phyloP scores from a whole-genome alignment of 805 yeast species.

The Wickerhamiella shivajii region DNA sequence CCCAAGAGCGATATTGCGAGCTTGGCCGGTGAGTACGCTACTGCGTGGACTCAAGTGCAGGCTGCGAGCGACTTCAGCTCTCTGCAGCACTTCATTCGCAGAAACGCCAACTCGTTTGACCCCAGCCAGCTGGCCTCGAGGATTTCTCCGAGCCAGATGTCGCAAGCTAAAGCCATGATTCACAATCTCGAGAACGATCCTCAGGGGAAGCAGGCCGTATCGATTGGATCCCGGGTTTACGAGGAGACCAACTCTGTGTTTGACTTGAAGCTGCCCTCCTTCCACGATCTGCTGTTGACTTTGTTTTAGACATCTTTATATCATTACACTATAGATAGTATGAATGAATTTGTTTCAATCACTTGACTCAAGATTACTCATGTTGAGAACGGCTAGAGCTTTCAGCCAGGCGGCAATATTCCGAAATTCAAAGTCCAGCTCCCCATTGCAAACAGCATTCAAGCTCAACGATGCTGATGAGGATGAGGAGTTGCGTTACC shows the following conservation, averaged over 20 bases:
- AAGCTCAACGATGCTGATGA: slow-evolving; percentile 17
- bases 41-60: neutral
- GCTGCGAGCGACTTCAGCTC: neutral
- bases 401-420: too few relatives aligned
- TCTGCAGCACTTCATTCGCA: neutral
- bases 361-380: too few relatives aligned
- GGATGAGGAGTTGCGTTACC: slow-evolving; percentile 17
- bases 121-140: slow-evolving; percentile 1
- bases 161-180: neutral
- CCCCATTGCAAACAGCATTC: slow-evolving; percentile 20
- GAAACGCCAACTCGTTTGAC: neutral
- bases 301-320: too few relatives aligned
- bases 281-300: slow-evolving; percentile 1
- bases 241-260: slow-evolving; percentile 2
- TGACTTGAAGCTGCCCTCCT: slow-evolving; percentile 4
- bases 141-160: neutral
- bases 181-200: slow-evolving; percentile 1
- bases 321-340: too few relatives aligned
- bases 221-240: slow-evolving; percentile 4
- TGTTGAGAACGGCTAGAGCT: too few relatives aligned
- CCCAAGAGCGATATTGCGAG: neutral
- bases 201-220: slow-evolving; percentile 1
- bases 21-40: neutral
- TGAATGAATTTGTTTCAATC: too few relatives aligned
- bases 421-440: too few relatives aligned